Conservation (phyloP, 208 protist genomes). For the Leptomonas pyrrhocoris region DNA sequence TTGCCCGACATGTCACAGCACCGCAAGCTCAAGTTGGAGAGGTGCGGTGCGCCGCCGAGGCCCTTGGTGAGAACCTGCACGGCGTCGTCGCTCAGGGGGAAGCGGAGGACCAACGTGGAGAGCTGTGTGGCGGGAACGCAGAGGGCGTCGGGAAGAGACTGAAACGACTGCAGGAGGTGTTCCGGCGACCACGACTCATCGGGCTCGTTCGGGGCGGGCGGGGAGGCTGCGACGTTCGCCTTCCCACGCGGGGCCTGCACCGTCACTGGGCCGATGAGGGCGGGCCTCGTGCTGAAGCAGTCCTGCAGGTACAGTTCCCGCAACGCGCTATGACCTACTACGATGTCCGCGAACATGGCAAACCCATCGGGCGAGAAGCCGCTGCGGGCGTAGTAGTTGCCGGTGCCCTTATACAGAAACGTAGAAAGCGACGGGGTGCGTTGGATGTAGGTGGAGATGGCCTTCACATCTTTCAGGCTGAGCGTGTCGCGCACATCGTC, state of each 20-base stretch:
- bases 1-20: slow-evolving; percentile 53
- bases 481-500: slow-evolving; percentile 51
- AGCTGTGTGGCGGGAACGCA: slow-evolving; percentile 33
- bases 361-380: slow-evolving; percentile 46
- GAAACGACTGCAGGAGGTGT: slow-evolving; percentile 35
- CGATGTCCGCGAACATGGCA: slow-evolving; percentile 31
- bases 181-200: slow-evolving; percentile 26
- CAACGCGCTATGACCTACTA: slow-evolving; percentile 34
- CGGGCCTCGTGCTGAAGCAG: slow-evolving; percentile 53
- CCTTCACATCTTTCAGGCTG: slow-evolving; percentile 19
- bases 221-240: not conserved
- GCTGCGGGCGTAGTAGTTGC: slow-evolving; percentile 45
- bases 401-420: slow-evolving; percentile 55
- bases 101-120: slow-evolving; percentile 52
- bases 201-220: not conserved
- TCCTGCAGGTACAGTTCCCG: slow-evolving; percentile 52
- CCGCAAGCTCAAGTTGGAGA: slow-evolving; percentile 53
- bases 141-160: slow-evolving; percentile 37
- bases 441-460: slow-evolving; percentile 36
- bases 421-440: slow-evolving; percentile 27
- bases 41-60: slow-evolving; percentile 39
- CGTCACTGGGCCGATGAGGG: slow-evolving; percentile 13
- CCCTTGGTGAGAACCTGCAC: slow-evolving; percentile 38
- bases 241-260: slow-evolving; percentile 22
- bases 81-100: slow-evolving; percentile 63